Conservation (phyloP, 495 filamentous ascomycete genomes). For the Neurospora africana region DNA sequence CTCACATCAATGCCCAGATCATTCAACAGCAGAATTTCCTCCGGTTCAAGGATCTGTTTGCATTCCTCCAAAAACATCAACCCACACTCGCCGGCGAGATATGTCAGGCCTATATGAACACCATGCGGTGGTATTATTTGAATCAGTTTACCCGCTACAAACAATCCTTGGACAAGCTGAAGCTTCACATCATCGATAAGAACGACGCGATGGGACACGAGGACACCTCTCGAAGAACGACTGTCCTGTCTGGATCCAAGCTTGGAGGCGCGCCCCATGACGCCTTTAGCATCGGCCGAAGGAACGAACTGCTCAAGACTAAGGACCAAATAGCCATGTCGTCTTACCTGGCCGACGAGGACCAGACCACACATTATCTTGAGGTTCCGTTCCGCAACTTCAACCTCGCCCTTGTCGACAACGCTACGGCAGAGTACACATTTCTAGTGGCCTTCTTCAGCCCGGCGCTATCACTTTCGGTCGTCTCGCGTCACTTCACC, state of each 20-base stretch:
- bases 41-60: conserved; percentile 74
- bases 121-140: conserved; percentile 96
- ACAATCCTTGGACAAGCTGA: conserved; percentile 71
- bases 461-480: conserved; percentile 42
- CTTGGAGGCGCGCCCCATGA: conserved; percentile 62
- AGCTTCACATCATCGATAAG: conserved; percentile 70
- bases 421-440: conserved; percentile 87
- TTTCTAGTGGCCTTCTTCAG: conserved; percentile 88
- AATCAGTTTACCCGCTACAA: conserved; percentile 87
- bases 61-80: conserved; percentile 73
- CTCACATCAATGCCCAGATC: conserved; percentile 90
- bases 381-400: conserved; percentile 88
- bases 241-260: conserved; percentile 33
- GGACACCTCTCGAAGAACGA: conserved; percentile 50
- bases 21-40: conserved; percentile 88
- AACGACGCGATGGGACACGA: conserved; percentile 77
- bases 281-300: conserved; percentile 75
- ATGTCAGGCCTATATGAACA: conserved; percentile 89
- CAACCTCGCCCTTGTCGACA: conserved; percentile 88
- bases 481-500: conserved; percentile 55
- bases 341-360: conserved; percentile 81
- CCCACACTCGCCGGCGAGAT: conserved; percentile 74
- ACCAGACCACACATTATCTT: conserved; percentile 71
- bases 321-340: conserved; percentile 60
- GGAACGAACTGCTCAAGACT: conserved; percentile 66